A percentile compares a stretch with the other conserved stretches of the same genome.
Conservation (phyloP, 1,284 basidiomycete species). For the Ceratobasidium sp. region DNA sequence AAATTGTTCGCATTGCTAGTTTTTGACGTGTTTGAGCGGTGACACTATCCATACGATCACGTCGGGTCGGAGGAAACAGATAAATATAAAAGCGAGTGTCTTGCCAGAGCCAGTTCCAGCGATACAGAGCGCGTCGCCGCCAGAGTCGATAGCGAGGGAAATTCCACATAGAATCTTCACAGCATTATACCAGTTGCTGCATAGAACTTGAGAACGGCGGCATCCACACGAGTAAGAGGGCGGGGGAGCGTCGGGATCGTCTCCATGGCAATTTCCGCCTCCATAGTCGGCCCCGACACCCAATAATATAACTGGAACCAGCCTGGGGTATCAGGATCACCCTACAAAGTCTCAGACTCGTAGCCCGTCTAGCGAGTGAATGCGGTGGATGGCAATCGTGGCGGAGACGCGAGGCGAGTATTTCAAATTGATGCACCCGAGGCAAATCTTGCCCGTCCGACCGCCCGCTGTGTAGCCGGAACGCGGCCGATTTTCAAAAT, state of each 20-base stretch:
- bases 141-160: too few species aligned
- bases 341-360: not conserved
- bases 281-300: too few species aligned
- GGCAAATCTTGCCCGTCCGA: not conserved
- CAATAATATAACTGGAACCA: too few species aligned
- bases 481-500: not conserved
- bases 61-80: not conserved
- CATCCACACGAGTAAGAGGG: too few species aligned
- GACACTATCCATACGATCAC: constrained; percentile 11
- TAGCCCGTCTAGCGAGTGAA: not conserved
- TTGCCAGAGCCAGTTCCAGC: constrained; percentile 16
- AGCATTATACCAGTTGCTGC: too few species aligned
- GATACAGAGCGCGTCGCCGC: not conserved
- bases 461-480: not conserved
- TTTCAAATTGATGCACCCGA: not conserved
- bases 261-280: too few species aligned
- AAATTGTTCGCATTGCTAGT: not conserved
- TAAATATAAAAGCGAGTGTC: not conserved
- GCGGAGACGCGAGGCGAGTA: not conserved
- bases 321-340: too few species aligned
- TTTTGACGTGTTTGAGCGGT: constrained; percentile 6
- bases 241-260: too few species aligned
- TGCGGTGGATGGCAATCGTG: not conserved
- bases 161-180: too few species aligned
- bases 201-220: too few species aligned